Evolutionary conservation across 805 yeast genomes (phyloP), one percentile per base, ranked within the genome.

Genomic region (Myxozyma neotropica): DNA sequence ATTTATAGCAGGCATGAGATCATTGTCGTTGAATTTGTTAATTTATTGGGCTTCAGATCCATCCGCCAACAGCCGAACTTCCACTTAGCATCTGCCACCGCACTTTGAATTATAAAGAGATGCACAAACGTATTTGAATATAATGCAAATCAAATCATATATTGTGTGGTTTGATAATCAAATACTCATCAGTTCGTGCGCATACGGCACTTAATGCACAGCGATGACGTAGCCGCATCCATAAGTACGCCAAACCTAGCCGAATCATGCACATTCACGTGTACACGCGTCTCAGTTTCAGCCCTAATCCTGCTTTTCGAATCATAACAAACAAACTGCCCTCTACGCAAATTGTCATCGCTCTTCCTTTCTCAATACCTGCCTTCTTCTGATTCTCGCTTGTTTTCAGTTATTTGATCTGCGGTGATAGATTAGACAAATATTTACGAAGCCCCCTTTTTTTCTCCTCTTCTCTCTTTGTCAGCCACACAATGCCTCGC

Each of bases 401-500:
- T 38, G 5, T 38, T 38, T n/a, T n/a, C n/a, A n/a, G n/a, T n/a
- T n/a, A n/a, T n/a, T n/a, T n/a, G n/a, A n/a, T n/a, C n/a, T n/a
- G n/a, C n/a, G n/a, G n/a, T n/a, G n/a, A n/a, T n/a, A n/a, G n/a
- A n/a, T n/a, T n/a, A n/a, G n/a, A n/a, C n/a, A n/a, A n/a, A n/a
- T n/a, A n/a, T n/a, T n/a, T n/a, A n/a, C n/a, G n/a, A n/a, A n/a
- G n/a, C n/a, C 21, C 42, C 13, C 7, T 38, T 15, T 15, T 38
- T 38, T 38, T 7, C 42, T 7, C 7, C 6, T 8, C 13, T 38
- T 29, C 6, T 29, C 6, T 29, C 10, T 10, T 29, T 29, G 10
- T 29, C 33, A 29, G 10, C n/a, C 6, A 10, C n/a, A 56, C 3
- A 12, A 57, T 57, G 61, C 61, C 61, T 17, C 61, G 61, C 39